These are phyloP conservation scores for Pleurotus sapidus DNA, from an alignment of 768 basidiomycete genomes.

Conservation along the genomic window DNA sequence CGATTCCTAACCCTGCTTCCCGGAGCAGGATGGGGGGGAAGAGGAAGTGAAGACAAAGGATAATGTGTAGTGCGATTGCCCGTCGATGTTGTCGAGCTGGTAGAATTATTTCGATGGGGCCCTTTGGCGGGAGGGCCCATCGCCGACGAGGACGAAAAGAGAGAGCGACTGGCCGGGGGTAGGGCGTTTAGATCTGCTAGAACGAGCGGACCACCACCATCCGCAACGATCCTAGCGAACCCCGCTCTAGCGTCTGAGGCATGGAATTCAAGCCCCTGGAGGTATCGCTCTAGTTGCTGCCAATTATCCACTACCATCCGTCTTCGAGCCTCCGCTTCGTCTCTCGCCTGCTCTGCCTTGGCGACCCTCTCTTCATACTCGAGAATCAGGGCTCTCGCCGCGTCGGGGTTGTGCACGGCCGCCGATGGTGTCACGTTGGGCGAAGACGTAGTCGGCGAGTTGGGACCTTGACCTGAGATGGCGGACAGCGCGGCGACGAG, in stretches of 20 bases:
- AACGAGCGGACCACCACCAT: conserved; percentile 43
- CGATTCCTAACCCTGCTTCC: conserved; percentile 36
- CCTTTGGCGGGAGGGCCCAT: conserved; percentile 9
- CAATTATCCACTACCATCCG: conserved; percentile 45
- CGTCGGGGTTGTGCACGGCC: not conserved
- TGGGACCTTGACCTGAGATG: conserved; percentile 8
- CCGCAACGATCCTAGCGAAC: conserved; percentile 41
- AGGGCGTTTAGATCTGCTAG: conserved; percentile 29
- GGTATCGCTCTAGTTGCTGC: conserved; percentile 46
- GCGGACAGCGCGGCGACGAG: conserved; percentile 8
- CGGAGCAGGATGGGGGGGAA: conserved; percentile 37
- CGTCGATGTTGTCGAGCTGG: conserved; percentile 16
- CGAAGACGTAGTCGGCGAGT: conserved; percentile 16
- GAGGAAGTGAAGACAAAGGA: conserved; percentile 31
- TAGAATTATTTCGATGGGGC: conserved; percentile 3
- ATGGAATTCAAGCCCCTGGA: conserved; percentile 41
- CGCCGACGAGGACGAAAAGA: not conserved
- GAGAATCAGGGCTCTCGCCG: conserved; percentile 22
- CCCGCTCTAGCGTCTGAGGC: conserved; percentile 47
- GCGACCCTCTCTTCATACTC: conserved; percentile 49
- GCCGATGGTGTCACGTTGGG: conserved; percentile 23
- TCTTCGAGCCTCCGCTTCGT: conserved; percentile 51
- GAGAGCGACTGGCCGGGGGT: conserved; percentile 14
- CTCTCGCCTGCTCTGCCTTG: conserved; percentile 48
- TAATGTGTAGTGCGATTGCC: conserved; percentile 14